Evolutionary conservation across 139 green algal species (phyloP).

Genomic region (Tetradesmus lagerheimii): DNA sequence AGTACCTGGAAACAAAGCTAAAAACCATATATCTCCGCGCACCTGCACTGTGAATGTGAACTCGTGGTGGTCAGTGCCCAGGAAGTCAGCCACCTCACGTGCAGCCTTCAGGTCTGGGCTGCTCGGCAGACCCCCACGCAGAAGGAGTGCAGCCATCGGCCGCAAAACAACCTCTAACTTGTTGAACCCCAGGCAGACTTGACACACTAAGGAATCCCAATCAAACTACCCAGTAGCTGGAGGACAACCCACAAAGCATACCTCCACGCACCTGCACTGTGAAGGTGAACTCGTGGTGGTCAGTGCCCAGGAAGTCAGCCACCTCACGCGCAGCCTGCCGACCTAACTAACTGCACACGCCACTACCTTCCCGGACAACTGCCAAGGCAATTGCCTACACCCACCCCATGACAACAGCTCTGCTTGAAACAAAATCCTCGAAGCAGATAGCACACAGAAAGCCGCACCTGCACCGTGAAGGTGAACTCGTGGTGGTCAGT

Average conservation of each 20-base stretch:
- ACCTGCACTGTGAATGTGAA: constrained; percentile 94
- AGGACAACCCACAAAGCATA: background rate
- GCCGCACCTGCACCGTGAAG: constrained; percentile 89
- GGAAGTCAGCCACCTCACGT: constrained; percentile 89
- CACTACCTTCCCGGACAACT: too few relatives aligned
- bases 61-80: constrained; percentile 96
- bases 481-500: constrained; percentile 97
- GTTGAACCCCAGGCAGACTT: too few relatives aligned
- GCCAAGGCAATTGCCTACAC: too few relatives aligned
- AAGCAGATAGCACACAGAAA: too few relatives aligned
- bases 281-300: constrained; percentile 98
- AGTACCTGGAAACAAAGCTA: too few relatives aligned
- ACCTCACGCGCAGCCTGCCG: too few relatives aligned
- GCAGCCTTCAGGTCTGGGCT: constrained; percentile 95
- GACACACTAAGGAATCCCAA: too few relatives aligned
- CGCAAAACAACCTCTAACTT: too few relatives aligned
- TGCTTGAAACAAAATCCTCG: too few relatives aligned
- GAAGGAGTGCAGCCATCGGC: constrained; percentile 90
- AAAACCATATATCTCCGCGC: background rate
- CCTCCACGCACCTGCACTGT: constrained; percentile 73
- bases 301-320: constrained; percentile 85
- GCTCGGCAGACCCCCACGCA: constrained; percentile 90
- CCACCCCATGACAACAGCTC: too few relatives aligned
- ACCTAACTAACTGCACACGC: constrained; percentile 29
- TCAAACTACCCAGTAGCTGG: too few relatives aligned